phyloP scores from a whole-genome alignment of 805 yeast genomes.

The Candida coquimbonensis region DNA sequence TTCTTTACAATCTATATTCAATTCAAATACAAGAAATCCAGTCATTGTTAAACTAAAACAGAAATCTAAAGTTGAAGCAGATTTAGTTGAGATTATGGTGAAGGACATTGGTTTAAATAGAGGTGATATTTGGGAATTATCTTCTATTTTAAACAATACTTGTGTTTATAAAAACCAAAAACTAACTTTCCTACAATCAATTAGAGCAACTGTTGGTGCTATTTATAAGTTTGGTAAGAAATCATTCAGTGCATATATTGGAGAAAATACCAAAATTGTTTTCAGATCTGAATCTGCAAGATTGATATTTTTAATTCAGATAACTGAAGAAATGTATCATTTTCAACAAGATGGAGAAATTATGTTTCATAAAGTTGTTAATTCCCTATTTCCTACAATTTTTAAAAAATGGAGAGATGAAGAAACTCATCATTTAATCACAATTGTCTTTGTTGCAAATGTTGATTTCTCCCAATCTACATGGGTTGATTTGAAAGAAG shows the following conservation, averaged over 20 bases:
- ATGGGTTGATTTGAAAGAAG: slow-evolving; percentile 55
- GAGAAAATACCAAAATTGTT: slow-evolving; percentile 67
- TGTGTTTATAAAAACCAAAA: slow-evolving; percentile 67
- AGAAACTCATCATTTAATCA: slow-evolving; percentile 85
- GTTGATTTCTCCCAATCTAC: slow-evolving; percentile 49
- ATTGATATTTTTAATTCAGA: slow-evolving; percentile 74
- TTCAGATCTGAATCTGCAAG: slow-evolving; percentile 90
- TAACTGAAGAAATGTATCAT: slow-evolving; percentile 96
- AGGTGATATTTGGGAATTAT: slow-evolving; percentile 88
- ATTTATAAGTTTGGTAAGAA: slow-evolving; percentile 61
- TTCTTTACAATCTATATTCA: slow-evolving; percentile 52
- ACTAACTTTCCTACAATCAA: slow-evolving; percentile 50
- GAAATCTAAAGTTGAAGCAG: slow-evolving; percentile 54
- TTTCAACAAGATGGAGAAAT: slow-evolving; percentile 96
- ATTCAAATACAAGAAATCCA: slow-evolving; percentile 58
- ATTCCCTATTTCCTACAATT: slow-evolving; percentile 85
- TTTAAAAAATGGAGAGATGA: slow-evolving; percentile 82
- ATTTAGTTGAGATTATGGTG: slow-evolving; percentile 72
- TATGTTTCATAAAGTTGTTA: slow-evolving; percentile 84
- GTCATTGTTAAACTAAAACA: slow-evolving; percentile 49
- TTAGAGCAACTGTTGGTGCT: slow-evolving; percentile 58
- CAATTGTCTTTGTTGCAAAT: slow-evolving; percentile 79
- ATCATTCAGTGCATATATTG: slow-evolving; percentile 69
- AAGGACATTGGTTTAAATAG: slow-evolving; percentile 77
- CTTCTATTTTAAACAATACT: slow-evolving; percentile 49